Evolutionary conservation across 192 early-diverging fungal species (phyloP), one percentile per base, ranked within the genome.

Genomic region (Umbelopsis ramanniana): DNA sequence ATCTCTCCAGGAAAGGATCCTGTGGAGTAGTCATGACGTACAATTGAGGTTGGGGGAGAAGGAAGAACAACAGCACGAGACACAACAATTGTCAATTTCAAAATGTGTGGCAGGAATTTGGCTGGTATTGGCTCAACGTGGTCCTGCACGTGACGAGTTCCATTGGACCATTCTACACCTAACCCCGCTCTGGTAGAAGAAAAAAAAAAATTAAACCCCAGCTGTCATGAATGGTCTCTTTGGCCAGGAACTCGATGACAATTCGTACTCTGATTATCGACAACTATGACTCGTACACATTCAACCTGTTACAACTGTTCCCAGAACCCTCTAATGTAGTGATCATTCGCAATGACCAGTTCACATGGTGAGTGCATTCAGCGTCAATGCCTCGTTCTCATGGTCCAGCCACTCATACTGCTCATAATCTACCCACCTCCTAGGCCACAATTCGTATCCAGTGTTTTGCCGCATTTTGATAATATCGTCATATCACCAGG

Each of bases 221-320:
- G 57, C 57, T 63, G 57, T 63, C 57, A 63, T 63, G 48, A 21
- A 29, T 29, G 10, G 26, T 15, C 33, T 17, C 17, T 15, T 29
- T 63, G 57, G 33, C 33, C 26, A 22, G 57, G 57, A 63, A 63
- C 17, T 17, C 26, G 3, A 26, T 8, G 8, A 14, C 15, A 5
- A 63, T 63, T 35, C 57, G 57, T n/a, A 89, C 89, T 0, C 78
- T 98, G 23, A 91, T 98, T 55, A 88, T 98, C 57, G 97, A 98
- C 81, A 97, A 98, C 85, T 97, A 97, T 75, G 97, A 98, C 79
- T 97, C 95, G 15, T 98, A 98, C 77, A 98, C 97, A 2, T 94
- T 95, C 82, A 98, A 98, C 77, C 84, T 98, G n/a, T 77, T 93
- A 60, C 94, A 95, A 75, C 82, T 95, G 26, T 88, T 86, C 52